Evolutionary conservation across 768 basidiomycete species (phyloP).

Genomic region (Mrakia hoshinonis): DNA sequence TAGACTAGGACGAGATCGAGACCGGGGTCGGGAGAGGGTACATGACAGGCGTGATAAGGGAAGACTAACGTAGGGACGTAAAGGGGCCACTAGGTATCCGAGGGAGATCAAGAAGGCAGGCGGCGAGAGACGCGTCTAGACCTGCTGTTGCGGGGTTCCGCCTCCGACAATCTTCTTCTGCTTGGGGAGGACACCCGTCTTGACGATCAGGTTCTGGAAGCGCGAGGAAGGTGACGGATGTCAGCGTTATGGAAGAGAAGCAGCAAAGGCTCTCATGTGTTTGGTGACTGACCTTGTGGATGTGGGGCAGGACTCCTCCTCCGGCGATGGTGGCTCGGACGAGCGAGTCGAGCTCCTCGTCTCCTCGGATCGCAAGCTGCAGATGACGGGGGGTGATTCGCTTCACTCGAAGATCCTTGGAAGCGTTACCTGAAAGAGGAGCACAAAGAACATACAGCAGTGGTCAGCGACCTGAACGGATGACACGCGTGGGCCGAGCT

Average conservation of each 20-base stretch:
- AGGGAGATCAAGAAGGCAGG: neutral
- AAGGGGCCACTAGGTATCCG: neutral
- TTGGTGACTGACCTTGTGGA: constrained; percentile 30
- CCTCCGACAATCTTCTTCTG: neutral
- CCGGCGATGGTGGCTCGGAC: constrained; percentile 84
- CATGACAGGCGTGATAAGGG: neutral
- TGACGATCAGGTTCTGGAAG: constrained; percentile 7
- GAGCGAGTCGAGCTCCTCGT: constrained; percentile 92
- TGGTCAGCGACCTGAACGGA: neutral
- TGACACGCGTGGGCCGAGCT: neutral
- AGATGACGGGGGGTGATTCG: constrained; percentile 82
- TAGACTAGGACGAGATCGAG: neutral
- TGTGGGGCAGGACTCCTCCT: constrained; percentile 41
- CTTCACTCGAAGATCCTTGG: constrained; percentile 93
- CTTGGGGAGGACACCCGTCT: neutral
- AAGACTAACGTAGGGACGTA: neutral
- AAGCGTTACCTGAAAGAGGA: constrained; percentile 54
- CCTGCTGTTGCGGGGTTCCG: neutral
- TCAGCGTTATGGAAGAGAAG: neutral
- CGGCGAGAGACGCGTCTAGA: neutral
- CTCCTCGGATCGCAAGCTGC: constrained; percentile 90
- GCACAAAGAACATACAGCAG: constrained; percentile 36
- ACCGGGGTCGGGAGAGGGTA: neutral
- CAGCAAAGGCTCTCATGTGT: constrained; percentile 2
- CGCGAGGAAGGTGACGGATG: neutral